Percentiles rank a stretch among this genome's conserved stretches.
phyloP scores from a whole-genome alignment of 2,329 filamentous ascomycete species.

The Amphichorda felina region DNA sequence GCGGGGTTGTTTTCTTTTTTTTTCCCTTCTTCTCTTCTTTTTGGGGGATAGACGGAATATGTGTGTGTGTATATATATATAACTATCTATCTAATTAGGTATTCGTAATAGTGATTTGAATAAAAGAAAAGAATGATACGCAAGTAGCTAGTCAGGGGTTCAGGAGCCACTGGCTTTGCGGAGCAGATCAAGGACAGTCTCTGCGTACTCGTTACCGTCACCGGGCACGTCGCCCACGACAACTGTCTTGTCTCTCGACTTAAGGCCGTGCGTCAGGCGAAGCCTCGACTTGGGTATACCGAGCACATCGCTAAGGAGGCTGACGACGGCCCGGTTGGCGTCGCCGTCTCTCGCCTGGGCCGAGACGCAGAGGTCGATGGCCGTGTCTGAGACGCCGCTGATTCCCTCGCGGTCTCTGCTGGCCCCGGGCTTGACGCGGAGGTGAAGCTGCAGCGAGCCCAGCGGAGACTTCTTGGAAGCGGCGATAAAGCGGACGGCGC shows the following conservation, averaged over 20 bases:
- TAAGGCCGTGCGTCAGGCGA: conserved; percentile 48
- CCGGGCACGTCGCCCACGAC: conserved; percentile 22
- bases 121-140: background rate
- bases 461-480: conserved; percentile 31
- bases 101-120: too few species aligned
- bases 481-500: conserved; percentile 33
- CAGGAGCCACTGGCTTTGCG: conserved; percentile 10
- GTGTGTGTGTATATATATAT: too few species aligned
- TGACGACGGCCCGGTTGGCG: conserved; percentile 54
- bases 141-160: background rate
- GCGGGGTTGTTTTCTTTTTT: too few species aligned
- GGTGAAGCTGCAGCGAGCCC: conserved; percentile 44
- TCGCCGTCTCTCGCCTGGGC: conserved; percentile 55
- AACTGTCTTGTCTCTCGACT: conserved; percentile 53
- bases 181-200: conserved; percentile 14
- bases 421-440: conserved; percentile 56
- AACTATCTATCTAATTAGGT: too few species aligned
- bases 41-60: too few species aligned
- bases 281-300: conserved; percentile 52
- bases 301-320: conserved; percentile 48
- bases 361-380: conserved; percentile 53
- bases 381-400: conserved; percentile 37
- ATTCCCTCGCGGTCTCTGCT: conserved; percentile 52
- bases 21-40: too few species aligned
- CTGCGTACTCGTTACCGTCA: conserved; percentile 15